Evolutionary conservation across 495 filamentous ascomycete genomes (phyloP).

Genomic region (Delitschia confertaspora): DNA sequence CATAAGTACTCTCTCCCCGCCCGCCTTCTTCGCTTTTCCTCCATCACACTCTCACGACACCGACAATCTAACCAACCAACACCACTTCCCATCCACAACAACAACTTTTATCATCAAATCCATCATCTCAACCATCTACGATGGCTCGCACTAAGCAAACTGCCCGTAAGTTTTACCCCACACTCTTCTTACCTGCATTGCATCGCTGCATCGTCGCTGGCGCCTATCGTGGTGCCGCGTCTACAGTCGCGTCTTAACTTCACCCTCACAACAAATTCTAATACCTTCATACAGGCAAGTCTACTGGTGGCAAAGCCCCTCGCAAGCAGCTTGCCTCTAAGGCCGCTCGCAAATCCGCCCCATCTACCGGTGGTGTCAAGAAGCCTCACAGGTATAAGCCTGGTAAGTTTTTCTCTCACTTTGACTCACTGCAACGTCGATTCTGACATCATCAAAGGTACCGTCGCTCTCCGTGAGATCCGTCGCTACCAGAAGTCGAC

Average conservation of each 20-base stretch:
- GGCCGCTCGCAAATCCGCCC: slow-evolving; percentile 30
- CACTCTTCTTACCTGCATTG: slow-evolving; percentile 1
- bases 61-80: slow-evolving; percentile 28
- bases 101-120: slow-evolving; percentile 24
- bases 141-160: slow-evolving; percentile 99
- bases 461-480: slow-evolving; percentile 99
- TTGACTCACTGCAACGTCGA: slow-evolving; percentile 1
- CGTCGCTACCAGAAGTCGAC: slow-evolving; percentile 99
- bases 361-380: slow-evolving; percentile 75
- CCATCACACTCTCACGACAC: slow-evolving; percentile 33
- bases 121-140: slow-evolving; percentile 32
- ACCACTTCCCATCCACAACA: slow-evolving; percentile 36
- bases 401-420: slow-evolving; percentile 48
- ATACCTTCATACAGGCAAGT: slow-evolving; percentile 39
- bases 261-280: slow-evolving; percentile 37
- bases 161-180: slow-evolving; percentile 62
- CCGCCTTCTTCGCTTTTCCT: slow-evolving; percentile 41
- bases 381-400: slow-evolving; percentile 99
- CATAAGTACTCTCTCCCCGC: slow-evolving; percentile 24
- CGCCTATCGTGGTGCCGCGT: slow-evolving; percentile 4
- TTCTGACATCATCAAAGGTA: slow-evolving; percentile 49
- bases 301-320: slow-evolving; percentile 29
- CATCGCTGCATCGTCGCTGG: slow-evolving; percentile 20
- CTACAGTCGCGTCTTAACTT: slow-evolving; percentile 15
- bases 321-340: slow-evolving; percentile 31